Evolutionary conservation across 495 filamentous ascomycete genomes (phyloP).

Genomic region (Recurvomyces mirabilis): DNA sequence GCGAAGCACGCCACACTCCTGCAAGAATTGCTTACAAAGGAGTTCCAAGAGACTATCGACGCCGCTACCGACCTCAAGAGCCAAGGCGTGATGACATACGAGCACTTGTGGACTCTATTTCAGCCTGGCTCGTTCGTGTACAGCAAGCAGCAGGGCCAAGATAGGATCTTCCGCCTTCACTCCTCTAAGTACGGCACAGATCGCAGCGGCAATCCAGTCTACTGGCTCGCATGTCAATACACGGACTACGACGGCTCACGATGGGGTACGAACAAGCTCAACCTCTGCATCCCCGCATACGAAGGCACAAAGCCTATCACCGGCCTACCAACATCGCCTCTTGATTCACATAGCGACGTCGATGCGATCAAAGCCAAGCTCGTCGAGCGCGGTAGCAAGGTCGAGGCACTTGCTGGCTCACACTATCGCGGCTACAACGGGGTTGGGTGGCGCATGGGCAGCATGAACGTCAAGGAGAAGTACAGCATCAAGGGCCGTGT

Average conservation of each 20-base stretch:
- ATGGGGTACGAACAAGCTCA: slow-evolving; percentile 40
- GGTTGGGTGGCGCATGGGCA: slow-evolving; percentile 28
- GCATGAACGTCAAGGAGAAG: slow-evolving; percentile 29
- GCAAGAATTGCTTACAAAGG: slow-evolving; percentile 42
- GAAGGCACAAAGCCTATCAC: slow-evolving; percentile 47
- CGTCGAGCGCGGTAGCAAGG: slow-evolving; percentile 29
- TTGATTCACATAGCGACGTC: slow-evolving; percentile 42
- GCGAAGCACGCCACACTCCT: slow-evolving; percentile 46
- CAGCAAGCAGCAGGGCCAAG: slow-evolving; percentile 29
- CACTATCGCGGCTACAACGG: slow-evolving; percentile 54
- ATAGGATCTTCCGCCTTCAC: slow-evolving; percentile 32
- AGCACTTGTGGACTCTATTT: slow-evolving; percentile 46
- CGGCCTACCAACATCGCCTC: slow-evolving; percentile 44
- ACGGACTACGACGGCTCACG: slow-evolving; percentile 50
- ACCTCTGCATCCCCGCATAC: slow-evolving; percentile 39
- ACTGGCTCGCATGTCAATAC: slow-evolving; percentile 34
- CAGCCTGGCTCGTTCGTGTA: slow-evolving; percentile 38
- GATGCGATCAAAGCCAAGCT: slow-evolving; percentile 30
- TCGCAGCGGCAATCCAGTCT: slow-evolving; percentile 23
- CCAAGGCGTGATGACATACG: slow-evolving; percentile 50
- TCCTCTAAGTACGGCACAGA: slow-evolving; percentile 28
- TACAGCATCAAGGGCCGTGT: slow-evolving; percentile 44
- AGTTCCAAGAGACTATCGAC: slow-evolving; percentile 47
- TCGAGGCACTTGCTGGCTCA: slow-evolving; percentile 42
- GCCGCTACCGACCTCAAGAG: slow-evolving; percentile 44